Evolutionary conservation across 139 green algal genomes (phyloP).

Genomic region (Tetradesmus lagerheimii): DNA sequence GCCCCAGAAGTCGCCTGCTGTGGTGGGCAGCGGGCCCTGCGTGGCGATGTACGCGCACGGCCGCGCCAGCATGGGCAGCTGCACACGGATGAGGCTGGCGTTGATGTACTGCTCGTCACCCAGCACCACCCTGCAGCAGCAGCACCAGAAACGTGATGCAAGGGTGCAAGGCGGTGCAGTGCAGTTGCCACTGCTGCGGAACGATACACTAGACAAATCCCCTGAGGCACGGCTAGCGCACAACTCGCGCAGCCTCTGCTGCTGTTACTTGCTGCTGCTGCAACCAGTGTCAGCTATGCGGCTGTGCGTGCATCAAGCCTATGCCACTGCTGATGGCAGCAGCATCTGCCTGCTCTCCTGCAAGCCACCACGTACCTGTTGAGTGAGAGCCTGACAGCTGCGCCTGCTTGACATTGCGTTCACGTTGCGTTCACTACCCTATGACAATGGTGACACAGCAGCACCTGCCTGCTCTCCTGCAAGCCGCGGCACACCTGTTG

Average conservation of each 20-base stretch:
- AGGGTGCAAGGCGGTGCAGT: not conserved
- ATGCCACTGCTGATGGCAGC: too few relatives aligned
- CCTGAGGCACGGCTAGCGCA: too few relatives aligned
- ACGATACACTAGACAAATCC: too few relatives aligned
- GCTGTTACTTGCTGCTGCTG: not conserved
- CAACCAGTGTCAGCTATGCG: not conserved
- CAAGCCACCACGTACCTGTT: too few relatives aligned
- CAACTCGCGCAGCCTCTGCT: not conserved
- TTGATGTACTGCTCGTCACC: slow-evolving; percentile 63
- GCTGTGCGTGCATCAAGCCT: too few relatives aligned
- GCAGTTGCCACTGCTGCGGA: not conserved
- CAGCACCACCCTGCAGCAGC: slow-evolving; percentile 28
- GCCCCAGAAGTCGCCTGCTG: slow-evolving; percentile 65
- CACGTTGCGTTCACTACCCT: too few relatives aligned
- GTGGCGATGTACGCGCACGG: slow-evolving; percentile 64
- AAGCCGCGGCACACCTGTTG: slow-evolving; percentile 50
- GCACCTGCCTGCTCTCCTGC: not conserved
- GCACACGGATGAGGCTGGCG: slow-evolving; percentile 55
- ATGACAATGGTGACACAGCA: too few relatives aligned
- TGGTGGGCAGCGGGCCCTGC: slow-evolving; percentile 62
- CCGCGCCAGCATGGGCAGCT: not conserved
- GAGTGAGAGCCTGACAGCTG: too few relatives aligned
- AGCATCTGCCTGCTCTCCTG: not conserved
- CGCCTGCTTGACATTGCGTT: too few relatives aligned
- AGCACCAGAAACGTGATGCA: not conserved